Conservation (phyloP, 768 basidiomycete genomes). For the Brasilioporus rufonigricans region DNA sequence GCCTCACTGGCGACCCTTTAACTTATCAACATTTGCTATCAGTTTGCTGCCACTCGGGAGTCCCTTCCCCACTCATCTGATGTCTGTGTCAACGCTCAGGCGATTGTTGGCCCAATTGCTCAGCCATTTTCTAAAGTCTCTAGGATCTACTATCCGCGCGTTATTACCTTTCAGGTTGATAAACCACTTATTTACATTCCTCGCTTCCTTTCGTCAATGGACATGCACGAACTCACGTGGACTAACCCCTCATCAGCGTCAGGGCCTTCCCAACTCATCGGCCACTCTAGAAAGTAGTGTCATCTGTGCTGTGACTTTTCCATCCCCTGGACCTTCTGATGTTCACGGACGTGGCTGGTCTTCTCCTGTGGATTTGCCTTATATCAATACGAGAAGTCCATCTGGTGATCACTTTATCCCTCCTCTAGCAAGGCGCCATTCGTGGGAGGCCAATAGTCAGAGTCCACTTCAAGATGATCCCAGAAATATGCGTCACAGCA, state of each 20-base stretch:
- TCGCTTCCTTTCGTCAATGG: constrained; percentile 6
- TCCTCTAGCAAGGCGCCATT: constrained; percentile 11
- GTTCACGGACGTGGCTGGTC: neutral
- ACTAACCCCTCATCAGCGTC: neutral
- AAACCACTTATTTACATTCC: neutral
- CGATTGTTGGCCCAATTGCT: constrained; percentile 2
- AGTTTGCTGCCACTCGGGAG: no score
- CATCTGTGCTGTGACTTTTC: constrained; percentile 18
- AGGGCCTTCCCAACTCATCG: neutral
- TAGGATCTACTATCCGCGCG: neutral
- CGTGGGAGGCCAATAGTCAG: constrained; percentile 11
- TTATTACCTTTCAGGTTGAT: neutral
- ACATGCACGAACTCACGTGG: neutral
- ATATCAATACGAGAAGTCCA: constrained; percentile 7
- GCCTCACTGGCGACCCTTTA: no score
- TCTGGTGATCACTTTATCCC: constrained; percentile 19
- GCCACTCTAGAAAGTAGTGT: neutral
- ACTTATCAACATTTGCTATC: no score
- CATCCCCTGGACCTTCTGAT: neutral
- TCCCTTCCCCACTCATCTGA: neutral
- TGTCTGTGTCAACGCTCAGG: neutral
- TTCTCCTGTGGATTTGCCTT: constrained; percentile 16
- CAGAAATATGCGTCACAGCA: neutral
- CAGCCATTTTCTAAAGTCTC: constrained; percentile 3
- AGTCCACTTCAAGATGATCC: constrained; percentile 20